Conservation (phyloP, 2,329 filamentous ascomycete genomes). For the Aspergillus terreus region DNA sequence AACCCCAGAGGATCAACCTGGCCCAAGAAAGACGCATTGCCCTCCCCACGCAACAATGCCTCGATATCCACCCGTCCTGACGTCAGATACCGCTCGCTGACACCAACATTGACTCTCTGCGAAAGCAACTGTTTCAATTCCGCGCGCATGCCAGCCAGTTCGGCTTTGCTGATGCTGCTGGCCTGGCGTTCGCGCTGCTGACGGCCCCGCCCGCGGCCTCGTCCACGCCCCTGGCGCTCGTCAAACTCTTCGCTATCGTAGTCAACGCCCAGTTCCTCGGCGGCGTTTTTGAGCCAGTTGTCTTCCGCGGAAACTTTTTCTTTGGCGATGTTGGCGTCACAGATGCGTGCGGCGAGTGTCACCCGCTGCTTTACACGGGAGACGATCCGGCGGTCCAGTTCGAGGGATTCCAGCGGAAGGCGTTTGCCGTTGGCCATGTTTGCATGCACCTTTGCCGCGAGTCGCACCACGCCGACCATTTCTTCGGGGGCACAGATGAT, state of each 20-base stretch:
- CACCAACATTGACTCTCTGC: constrained; percentile 77
- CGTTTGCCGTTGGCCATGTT: constrained; percentile 53
- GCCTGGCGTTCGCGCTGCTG: constrained; percentile 72
- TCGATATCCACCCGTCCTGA: constrained; percentile 73
- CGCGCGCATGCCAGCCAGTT: constrained; percentile 66
- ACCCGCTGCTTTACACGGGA: constrained; percentile 72
- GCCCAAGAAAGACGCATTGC: constrained; percentile 65
- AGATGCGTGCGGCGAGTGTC: constrained; percentile 78
- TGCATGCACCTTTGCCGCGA: constrained; percentile 85
- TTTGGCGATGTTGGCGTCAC: constrained; percentile 78
- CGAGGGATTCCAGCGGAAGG: constrained; percentile 67
- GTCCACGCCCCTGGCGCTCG: constrained; percentile 47
- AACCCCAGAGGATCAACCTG: constrained; percentile 45
- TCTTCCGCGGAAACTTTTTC: constrained; percentile 82
- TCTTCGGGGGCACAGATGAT: constrained; percentile 90
- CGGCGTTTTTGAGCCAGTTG: constrained; percentile 76
- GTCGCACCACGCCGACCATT: constrained; percentile 74
- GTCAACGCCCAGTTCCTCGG: constrained; percentile 89
- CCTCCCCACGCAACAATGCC: constrained; percentile 61
- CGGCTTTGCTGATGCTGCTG: constrained; percentile 64
- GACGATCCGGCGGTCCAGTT: constrained; percentile 77
- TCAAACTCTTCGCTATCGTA: constrained; percentile 87
- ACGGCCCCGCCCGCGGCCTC: constrained; percentile 69
- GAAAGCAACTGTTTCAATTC: constrained; percentile 69
- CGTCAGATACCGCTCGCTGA: constrained; percentile 82